Evolutionary conservation across 2,329 filamentous ascomycete species (phyloP).

Genomic region (Aspergillus alliaceus): DNA sequence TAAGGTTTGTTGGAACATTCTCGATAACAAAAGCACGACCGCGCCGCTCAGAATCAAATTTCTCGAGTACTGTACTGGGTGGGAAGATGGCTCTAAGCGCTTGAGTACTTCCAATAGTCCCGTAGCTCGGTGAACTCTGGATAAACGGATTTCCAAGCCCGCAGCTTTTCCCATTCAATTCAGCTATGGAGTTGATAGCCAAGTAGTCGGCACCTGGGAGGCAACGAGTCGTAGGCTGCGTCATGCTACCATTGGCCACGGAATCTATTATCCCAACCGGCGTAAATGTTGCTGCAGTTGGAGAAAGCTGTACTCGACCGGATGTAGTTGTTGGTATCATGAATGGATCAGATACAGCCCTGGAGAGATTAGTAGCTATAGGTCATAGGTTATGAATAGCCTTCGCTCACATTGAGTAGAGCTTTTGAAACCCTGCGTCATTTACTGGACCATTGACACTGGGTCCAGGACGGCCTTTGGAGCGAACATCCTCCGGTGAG

Average conservation of each 20-base stretch:
- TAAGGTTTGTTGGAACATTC: slow-evolving; percentile 30
- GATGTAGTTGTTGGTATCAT: slow-evolving; percentile 18
- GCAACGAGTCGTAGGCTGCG: slow-evolving; percentile 12
- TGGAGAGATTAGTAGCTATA: slow-evolving; percentile 7
- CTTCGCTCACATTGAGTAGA: slow-evolving; percentile 24
- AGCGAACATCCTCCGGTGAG: slow-evolving; percentile 59
- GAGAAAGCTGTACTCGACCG: slow-evolving; percentile 52
- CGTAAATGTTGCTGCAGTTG: slow-evolving; percentile 63
- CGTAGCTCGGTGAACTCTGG: slow-evolving; percentile 18
- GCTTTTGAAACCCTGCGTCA: slow-evolving; percentile 15
- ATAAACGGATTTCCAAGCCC: slow-evolving; percentile 11
- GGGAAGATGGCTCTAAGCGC: slow-evolving; percentile 8
- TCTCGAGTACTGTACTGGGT: slow-evolving; percentile 14
- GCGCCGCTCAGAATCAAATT: slow-evolving; percentile 27
- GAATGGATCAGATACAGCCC: slow-evolving; percentile 32
- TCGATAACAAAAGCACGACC: slow-evolving; percentile 35
- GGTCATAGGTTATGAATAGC: no score
- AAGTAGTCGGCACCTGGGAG: slow-evolving; percentile 19
- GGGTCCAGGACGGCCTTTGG: slow-evolving; percentile 33
- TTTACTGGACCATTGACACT: slow-evolving; percentile 14
- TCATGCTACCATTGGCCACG: slow-evolving; percentile 7
- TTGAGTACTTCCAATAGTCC: slow-evolving; percentile 24
- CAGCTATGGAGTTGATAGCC: slow-evolving; percentile 20
- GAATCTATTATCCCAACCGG: slow-evolving; percentile 43
- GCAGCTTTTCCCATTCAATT: slow-evolving; percentile 12